Evolutionary conservation across 352 stramenopile genomes (phyloP), one percentile per base, ranked within the genome.

Genomic region (Albugo candida): DNA sequence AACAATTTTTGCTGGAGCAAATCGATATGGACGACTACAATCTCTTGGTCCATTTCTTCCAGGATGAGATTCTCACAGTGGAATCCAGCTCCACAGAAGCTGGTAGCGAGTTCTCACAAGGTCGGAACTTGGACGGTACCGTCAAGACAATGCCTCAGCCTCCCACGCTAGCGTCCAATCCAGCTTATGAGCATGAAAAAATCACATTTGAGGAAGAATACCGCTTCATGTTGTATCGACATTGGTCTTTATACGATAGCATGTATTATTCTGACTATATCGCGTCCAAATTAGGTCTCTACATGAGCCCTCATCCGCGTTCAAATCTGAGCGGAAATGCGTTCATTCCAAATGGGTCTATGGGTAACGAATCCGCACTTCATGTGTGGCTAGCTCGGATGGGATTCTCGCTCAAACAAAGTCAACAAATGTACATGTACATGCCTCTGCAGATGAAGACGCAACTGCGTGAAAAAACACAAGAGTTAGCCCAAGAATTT

Each of bases 221-320:
- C 55, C 76, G 86, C 20, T 98, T 98, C 73, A 97, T 97, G 77
- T 86, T 97, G 42, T 82, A 98, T 43, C 80, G 93, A 11, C 87
- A 97, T 59, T 96, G 89, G 64, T 95, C 78, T 16, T 61, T 98
- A 10, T 96, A 94, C 55, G 83, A 97, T 34, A 68, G 81, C 41
- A 96, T 98, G 83, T 87, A 96, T 45, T 93, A 97, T 66, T 96
- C 83, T 27, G 81, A 96, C 58, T 97, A 95, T 56, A 76, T 99
- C 21, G 81, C 84, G 1, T 80, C 81, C 16, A 94, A 92, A 45
- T 65, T 96, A 2, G 74, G 66, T 43, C 78, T 74, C 51, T 80
- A 64, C 61, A 78, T 64, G 58, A 24, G 17, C 8, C 38, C 17
- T 19, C 38, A 43, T 24, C 54, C 47, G 77, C 49, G 17, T 24